Evolutionary conservation across 805 yeast species (phyloP).

Genomic region (Saccharomycopsis sp.): DNA sequence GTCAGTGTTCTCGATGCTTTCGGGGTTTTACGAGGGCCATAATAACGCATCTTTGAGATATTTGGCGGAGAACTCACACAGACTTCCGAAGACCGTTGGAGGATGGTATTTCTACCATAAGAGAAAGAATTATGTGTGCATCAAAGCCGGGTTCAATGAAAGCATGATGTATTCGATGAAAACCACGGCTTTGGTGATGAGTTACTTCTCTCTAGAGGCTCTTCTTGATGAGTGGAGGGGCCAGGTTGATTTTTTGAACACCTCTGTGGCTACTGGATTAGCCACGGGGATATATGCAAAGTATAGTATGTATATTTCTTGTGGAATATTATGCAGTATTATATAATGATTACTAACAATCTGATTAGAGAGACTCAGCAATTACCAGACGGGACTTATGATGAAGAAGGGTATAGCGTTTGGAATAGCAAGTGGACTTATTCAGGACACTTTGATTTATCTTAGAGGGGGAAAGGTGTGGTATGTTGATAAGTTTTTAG

Average conservation of each 20-base stretch:
- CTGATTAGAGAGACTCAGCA: slow-evolving; percentile 28
- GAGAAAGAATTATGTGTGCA: slow-evolving; percentile 69
- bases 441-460: slow-evolving; percentile 58
- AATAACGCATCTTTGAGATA: slow-evolving; percentile 49
- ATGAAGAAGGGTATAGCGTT: slow-evolving; percentile 47
- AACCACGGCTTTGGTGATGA: slow-evolving; percentile 38
- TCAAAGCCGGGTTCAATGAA: slow-evolving; percentile 44
- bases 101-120: slow-evolving; percentile 90
- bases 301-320: slow-evolving; percentile 29
- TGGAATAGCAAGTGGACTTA: slow-evolving; percentile 56
- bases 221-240: slow-evolving; percentile 48
- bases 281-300: slow-evolving; percentile 49
- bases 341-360: neutral
- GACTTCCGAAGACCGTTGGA: slow-evolving; percentile 69
- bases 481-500: slow-evolving; percentile 36
- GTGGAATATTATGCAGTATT: slow-evolving; percentile 23
- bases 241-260: slow-evolving; percentile 52
- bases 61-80: slow-evolving; percentile 74
- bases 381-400: slow-evolving; percentile 36
- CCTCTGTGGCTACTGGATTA: slow-evolving; percentile 49
- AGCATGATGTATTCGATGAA: slow-evolving; percentile 42
- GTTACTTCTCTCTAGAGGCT: slow-evolving; percentile 58
- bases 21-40: slow-evolving; percentile 59
- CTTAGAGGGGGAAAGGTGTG: slow-evolving; percentile 58
- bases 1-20: slow-evolving; percentile 39